Conservation (phyloP, 2,329 filamentous ascomycete species). For the Laburnicola sp. region DNA sequence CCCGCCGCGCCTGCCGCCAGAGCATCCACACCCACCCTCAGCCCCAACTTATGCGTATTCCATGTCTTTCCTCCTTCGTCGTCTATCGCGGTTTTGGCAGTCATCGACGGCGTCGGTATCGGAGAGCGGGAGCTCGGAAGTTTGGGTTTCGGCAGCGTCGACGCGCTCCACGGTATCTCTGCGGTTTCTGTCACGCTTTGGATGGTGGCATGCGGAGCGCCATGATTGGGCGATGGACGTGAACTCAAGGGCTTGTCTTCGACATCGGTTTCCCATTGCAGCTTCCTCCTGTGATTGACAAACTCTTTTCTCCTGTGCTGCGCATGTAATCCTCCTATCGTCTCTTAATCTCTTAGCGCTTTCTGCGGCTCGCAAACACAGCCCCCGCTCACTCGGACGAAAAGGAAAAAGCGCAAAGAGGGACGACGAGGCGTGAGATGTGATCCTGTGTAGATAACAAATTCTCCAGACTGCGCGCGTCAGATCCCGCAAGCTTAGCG, state of each 20-base stretch:
- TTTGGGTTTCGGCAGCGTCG: conserved; percentile 9
- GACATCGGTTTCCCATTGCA: conserved; percentile 31
- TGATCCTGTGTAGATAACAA: not conserved
- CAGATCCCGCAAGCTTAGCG: not conserved
- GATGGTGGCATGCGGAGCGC: conserved; percentile 2
- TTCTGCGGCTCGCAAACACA: too few relatives aligned
- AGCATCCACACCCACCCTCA: conserved; percentile 69
- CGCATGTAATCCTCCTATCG: conserved; percentile 29
- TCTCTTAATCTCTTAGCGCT: not conserved
- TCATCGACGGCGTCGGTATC: conserved; percentile 8
- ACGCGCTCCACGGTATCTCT: conserved; percentile 1
- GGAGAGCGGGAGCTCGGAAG: not conserved
- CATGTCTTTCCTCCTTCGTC: conserved; percentile 48
- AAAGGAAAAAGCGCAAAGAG: not conserved
- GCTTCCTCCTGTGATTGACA: conserved; percentile 32
- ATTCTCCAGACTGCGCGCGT: not conserved
- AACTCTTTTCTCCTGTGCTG: conserved; percentile 33
- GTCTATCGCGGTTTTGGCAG: not conserved
- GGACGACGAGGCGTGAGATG: not conserved
- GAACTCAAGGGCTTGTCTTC: conserved; percentile 10
- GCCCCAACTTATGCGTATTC: conserved; percentile 75
- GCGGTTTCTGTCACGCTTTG: conserved; percentile 6
- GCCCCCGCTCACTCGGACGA: not conserved
- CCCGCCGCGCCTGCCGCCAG: conserved; percentile 72
- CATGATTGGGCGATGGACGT: conserved; percentile 1